Conservation (phyloP, 1,139 yeast genomes). For the Geotrichum reessii region DNA sequence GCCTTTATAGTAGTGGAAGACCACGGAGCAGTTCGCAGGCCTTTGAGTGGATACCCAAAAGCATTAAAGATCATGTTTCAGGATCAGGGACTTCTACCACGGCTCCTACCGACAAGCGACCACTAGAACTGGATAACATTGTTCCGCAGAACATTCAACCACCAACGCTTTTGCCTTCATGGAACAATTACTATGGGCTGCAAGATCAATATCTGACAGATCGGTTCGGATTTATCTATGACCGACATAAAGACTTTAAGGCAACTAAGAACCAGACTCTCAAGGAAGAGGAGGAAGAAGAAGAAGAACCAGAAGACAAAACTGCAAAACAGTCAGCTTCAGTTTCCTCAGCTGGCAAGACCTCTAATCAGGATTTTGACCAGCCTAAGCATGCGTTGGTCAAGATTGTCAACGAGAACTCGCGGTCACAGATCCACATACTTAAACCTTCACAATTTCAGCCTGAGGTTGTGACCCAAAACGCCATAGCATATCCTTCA, state of each 20-base stretch:
- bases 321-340: background rate
- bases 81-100: constrained; percentile 23
- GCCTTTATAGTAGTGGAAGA: background rate
- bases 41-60: constrained; percentile 27
- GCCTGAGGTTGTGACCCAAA: constrained; percentile 15
- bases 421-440: constrained; percentile 5
- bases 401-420: constrained; percentile 8
- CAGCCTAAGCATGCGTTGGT: constrained; percentile 1
- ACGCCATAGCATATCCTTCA: constrained; percentile 10
- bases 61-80: constrained; percentile 28
- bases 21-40: constrained; percentile 19
- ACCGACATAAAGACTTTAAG: constrained; percentile 18
- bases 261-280: background rate
- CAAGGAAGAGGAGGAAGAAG: background rate
- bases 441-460: constrained; percentile 1
- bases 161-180: constrained; percentile 33
- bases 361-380: background rate
- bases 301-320: too few species aligned
- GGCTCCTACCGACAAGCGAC: constrained; percentile 30
- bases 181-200: constrained; percentile 29
- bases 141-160: constrained; percentile 37
- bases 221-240: constrained; percentile 47
- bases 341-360: background rate
- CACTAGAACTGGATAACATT: constrained; percentile 46
- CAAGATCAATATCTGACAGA: constrained; percentile 39